Conservation (phyloP, 495 filamentous ascomycete genomes). For the Achaetomiella virescens region DNA sequence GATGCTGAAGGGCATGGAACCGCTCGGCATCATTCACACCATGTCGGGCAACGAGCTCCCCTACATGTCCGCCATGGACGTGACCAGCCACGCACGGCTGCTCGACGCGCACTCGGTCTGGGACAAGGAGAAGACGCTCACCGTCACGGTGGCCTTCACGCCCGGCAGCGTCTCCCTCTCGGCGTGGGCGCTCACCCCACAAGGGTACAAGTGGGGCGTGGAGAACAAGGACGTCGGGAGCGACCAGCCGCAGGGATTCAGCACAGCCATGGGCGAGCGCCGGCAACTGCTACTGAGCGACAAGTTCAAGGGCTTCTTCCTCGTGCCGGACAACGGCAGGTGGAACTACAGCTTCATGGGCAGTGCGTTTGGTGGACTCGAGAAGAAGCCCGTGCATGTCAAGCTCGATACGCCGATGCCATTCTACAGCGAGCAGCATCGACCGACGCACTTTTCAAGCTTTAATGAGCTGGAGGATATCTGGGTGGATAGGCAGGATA, state of each 20-base stretch:
- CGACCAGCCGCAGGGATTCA: constrained; percentile 91
- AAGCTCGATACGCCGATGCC: constrained; percentile 85
- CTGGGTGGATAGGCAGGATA: constrained; percentile 79
- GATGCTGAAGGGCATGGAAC: constrained; percentile 79
- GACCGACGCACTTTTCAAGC: constrained; percentile 89
- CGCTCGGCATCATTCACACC: constrained; percentile 93
- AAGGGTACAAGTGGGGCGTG: constrained; percentile 93
- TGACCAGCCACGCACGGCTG: constrained; percentile 84
- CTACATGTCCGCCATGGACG: constrained; percentile 92
- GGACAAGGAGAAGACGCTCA: constrained; percentile 88
- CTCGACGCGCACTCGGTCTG: constrained; percentile 77
- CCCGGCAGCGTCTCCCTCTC: constrained; percentile 95
- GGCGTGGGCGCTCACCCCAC: constrained; percentile 84
- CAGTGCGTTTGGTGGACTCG: constrained; percentile 71
- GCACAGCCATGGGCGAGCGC: constrained; percentile 88
- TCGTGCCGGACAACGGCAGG: constrained; percentile 81
- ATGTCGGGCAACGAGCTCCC: constrained; percentile 88
- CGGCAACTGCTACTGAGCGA: constrained; percentile 89
- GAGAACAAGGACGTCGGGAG: constrained; percentile 90
- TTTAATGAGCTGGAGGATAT: constrained; percentile 89
- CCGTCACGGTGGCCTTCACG: constrained; percentile 95
- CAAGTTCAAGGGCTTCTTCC: constrained; percentile 87
- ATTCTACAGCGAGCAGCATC: constrained; percentile 92
- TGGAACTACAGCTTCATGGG: constrained; percentile 99
- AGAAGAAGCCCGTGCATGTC: constrained; percentile 85